These are phyloP conservation scores for Fomitopsis schrenkii DNA, from an alignment of 1,284 basidiomycete species.

Conservation along the genomic window DNA sequence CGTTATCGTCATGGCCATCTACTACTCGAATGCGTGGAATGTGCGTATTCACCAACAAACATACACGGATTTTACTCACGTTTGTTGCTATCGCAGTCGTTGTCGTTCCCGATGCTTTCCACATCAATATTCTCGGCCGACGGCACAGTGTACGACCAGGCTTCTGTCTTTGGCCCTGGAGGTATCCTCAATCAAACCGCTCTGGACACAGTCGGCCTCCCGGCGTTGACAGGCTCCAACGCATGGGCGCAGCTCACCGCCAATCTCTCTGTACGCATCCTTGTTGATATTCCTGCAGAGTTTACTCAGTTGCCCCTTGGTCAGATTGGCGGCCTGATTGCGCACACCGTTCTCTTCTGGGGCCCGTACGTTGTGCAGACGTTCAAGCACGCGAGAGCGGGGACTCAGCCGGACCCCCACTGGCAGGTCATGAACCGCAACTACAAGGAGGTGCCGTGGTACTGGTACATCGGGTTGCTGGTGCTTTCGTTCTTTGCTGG, in stretches of 20 bases:
- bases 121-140: slow-evolving; percentile 56
- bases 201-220: slow-evolving; percentile 48
- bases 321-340: slow-evolving; percentile 57
- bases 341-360: slow-evolving; percentile 59
- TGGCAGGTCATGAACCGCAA: slow-evolving; percentile 39
- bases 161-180: slow-evolving; percentile 46
- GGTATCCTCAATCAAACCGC: slow-evolving; percentile 54
- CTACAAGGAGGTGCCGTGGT: slow-evolving; percentile 50
- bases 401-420: slow-evolving; percentile 54
- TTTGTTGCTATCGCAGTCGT: slow-evolving; percentile 31
- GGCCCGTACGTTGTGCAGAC: slow-evolving; percentile 45
- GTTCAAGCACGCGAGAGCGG: slow-evolving; percentile 43
- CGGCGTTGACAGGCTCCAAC: slow-evolving; percentile 45
- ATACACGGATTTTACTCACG: not conserved
- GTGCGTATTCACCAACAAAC: slow-evolving; percentile 27
- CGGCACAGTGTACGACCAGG: slow-evolving; percentile 53
- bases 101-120: slow-evolving; percentile 58
- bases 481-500: slow-evolving; percentile 49
- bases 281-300: not conserved
- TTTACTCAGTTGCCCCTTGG: slow-evolving; percentile 3
- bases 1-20: slow-evolving; percentile 49
- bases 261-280: slow-evolving; percentile 44
- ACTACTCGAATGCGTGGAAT: slow-evolving; percentile 60
- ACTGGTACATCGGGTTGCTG: slow-evolving; percentile 50
- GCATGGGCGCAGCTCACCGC: slow-evolving; percentile 51